Evolutionary conservation across 1,284 basidiomycete genomes (phyloP), one percentile per base, ranked within the genome.

Genomic region (Melanopsichium pennsylvanicum): DNA sequence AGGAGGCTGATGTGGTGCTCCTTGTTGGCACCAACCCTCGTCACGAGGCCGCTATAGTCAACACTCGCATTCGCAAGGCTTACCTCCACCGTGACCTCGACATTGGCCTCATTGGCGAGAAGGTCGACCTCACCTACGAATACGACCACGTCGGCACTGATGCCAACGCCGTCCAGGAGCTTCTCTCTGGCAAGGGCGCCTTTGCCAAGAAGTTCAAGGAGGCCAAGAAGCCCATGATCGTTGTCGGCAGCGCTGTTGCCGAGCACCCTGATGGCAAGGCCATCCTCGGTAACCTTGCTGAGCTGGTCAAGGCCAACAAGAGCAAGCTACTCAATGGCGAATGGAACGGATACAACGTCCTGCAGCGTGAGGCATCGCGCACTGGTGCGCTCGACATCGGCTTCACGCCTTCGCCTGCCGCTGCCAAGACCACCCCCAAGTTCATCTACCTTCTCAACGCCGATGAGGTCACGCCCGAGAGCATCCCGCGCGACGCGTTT

Each of bases 391-490:
- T 95, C 82, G 95, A 98, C 68, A 86, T 96, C 59, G 94, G 93
- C 57, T 97, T 96, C 83, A 87, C 90, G 19, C 90, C 94, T 1
- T 89, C 92, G 21, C 86, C 89, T 74, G 86, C 88, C 70, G 89
- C 93, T 4, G 84, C 91, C 31, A 81, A 85, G 52, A 87, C 88
- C 39, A 89, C 87, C 69, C 90, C 96, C 69, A 99, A 97, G 84
- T 98, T 98, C 83, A 85, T 99, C 78, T 97, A 97, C 84, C 88
- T 99, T 49, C 88, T 98, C 67, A 95, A 95, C 81, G 93, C 95
- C 5, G 96, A 98, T 78, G 94, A 97, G 81, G 84, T 98, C 55
- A 87, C 93, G 78, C 90, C 93, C 37, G 87, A 89, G 57, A 87
- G 88, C n/a, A 96, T 99, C 67, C 94, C 96, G 26, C 85, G 88